These are phyloP conservation scores for Cordia subcordata DNA, from an alignment of 257 asterid genomes.

Conservation along the genomic window DNA sequence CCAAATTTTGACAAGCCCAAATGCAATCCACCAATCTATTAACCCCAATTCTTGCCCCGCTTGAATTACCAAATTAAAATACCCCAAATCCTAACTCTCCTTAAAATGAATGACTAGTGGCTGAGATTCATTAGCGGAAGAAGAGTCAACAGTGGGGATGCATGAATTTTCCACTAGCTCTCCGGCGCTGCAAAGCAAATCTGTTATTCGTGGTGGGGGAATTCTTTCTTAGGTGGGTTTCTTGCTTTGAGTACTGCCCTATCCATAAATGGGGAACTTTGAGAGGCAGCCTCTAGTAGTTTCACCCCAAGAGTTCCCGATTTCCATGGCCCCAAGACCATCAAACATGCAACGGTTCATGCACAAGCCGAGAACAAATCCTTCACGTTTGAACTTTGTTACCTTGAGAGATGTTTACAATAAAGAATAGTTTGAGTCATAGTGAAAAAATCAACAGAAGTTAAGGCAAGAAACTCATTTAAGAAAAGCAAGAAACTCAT, in stretches of 20 bases:
- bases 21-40: too few species aligned
- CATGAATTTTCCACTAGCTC: conserved; percentile 46
- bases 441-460: not conserved
- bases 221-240: conserved; percentile 58
- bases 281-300: conserved; percentile 54
- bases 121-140: too few species aligned
- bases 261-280: conserved; percentile 70
- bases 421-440: not conserved
- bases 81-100: too few species aligned
- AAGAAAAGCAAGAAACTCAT: too few species aligned
- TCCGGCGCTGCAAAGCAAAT: conserved; percentile 57
- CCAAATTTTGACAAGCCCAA: too few species aligned
- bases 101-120: too few species aligned
- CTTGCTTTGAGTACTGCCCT: conserved; percentile 63
- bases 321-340: conserved; percentile 89
- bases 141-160: too few species aligned
- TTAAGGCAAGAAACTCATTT: not conserved
- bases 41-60: too few species aligned
- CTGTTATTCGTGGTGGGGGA: conserved; percentile 70
- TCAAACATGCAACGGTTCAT: conserved; percentile 92
- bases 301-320: conserved; percentile 82
- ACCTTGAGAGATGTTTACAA: conserved; percentile 27
- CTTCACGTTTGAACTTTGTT: conserved; percentile 88
- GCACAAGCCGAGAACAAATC: conserved; percentile 78
- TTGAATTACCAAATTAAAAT: too few species aligned